Base-by-base conservation (phyloP, 1,284 basidiomycete species). In the Austroboletus novae-zelandiae region DNA sequence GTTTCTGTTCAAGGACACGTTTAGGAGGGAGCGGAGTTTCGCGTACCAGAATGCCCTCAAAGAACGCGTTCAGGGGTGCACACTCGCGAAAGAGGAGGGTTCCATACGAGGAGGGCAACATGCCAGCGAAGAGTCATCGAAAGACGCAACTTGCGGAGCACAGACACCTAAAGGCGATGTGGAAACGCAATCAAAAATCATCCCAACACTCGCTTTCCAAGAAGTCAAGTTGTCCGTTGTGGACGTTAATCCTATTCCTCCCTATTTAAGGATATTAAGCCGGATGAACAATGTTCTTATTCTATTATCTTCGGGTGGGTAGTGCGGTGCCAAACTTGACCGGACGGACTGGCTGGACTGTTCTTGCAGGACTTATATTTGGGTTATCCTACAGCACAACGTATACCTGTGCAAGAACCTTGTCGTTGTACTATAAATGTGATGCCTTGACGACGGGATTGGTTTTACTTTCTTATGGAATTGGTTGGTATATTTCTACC, bases 1-100 rank as follows among this genome's bases (percentile, higher is more conserved):
- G 35, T 65, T 86, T 45, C 79, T 83, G 56, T 87, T 93, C 74
- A 81, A 81, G 50, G 92, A 95, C 61, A 93, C 91, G 0, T 95
- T 90, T 72, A 79, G 92, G 20, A 76, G 76, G 55, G 59, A 94
- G 62, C 82, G 92, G 25, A 91, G 89, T 55, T 66, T 85, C 20
- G 77, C 82, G 5, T 94, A 93, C 61, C 89, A 91, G 61, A 75
- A 72, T 17, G 80, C 83, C 8, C 63, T 86, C 29, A 74, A 66
- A 5, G 5, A 23, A 23, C 20, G 20, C 20, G 20, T 5, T 23
- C 20, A 23, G 5, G 52, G 27, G 54, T 47, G 11, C 35, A 17
- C 9, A 45, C 27, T 29, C 6, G 29, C 5, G 14, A 32, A 54
- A 43, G 52, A 57, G 35, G 51, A 54, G 18, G 56, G 59, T 40